phyloP scores from a whole-genome alignment of 129 eudicot genomes.

The Deinandra increscens region DNA sequence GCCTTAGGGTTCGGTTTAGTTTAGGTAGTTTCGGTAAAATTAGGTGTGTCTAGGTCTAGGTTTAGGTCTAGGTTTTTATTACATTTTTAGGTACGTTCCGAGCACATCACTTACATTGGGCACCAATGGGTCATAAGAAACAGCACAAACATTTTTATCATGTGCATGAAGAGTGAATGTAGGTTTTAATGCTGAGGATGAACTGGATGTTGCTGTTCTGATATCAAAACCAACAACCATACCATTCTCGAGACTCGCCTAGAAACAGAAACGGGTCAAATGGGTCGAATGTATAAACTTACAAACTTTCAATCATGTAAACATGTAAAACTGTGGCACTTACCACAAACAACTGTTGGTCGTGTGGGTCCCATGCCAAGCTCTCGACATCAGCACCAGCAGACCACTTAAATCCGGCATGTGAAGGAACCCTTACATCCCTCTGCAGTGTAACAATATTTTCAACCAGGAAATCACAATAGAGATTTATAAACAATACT shows the following conservation, averaged over 20 bases:
- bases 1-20: too few species aligned
- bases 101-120: slow-evolving; percentile 84
- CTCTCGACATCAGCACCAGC: slow-evolving; percentile 67
- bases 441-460: slow-evolving; percentile 46
- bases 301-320: not conserved
- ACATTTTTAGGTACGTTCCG: too few species aligned
- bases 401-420: slow-evolving; percentile 71
- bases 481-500: slow-evolving; percentile 2
- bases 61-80: too few species aligned
- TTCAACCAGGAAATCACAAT: not conserved
- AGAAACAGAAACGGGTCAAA: slow-evolving; percentile 19
- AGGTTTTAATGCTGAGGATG: slow-evolving; percentile 52
- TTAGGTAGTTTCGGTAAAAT: too few species aligned
- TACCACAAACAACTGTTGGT: slow-evolving; percentile 65
- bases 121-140: slow-evolving; percentile 59
- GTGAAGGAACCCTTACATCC: slow-evolving; percentile 63
- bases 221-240: slow-evolving; percentile 72
- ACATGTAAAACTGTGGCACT: slow-evolving; percentile 22
- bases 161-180: slow-evolving; percentile 91
- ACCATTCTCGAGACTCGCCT: slow-evolving; percentile 91
- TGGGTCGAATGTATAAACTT: not conserved
- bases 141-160: slow-evolving; percentile 77
- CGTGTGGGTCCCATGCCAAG: slow-evolving; percentile 66
- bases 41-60: too few species aligned
- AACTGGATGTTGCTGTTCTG: slow-evolving; percentile 54